A percentile compares a stretch with the other conserved stretches of the same genome.
Conservation (phyloP, 352 stramenopile genomes). For the Pythium rhizo-oryzae region DNA sequence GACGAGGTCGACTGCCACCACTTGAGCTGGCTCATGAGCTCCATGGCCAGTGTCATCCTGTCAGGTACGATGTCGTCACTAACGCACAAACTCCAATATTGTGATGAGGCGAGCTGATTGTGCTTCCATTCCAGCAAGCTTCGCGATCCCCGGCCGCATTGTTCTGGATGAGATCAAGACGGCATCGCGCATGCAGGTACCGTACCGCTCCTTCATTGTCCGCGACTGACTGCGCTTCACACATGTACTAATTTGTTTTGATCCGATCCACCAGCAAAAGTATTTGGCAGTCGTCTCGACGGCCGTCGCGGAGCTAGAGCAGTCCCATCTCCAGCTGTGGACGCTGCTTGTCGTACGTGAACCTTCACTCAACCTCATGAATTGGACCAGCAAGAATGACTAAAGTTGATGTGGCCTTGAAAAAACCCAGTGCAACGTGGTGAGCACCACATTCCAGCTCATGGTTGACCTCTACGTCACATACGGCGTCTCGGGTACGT, state of each 20-base stretch:
- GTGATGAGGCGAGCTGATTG: not conserved
- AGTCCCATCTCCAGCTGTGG: slow-evolving; percentile 74
- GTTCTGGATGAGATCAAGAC: slow-evolving; percentile 68
- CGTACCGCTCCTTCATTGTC: slow-evolving; percentile 1
- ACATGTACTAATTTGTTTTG: too few relatives aligned
- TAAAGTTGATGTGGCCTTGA: too few relatives aligned
- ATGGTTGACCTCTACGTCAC: slow-evolving; percentile 66
- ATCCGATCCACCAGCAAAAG: too few relatives aligned
- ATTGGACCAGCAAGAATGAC: too few relatives aligned
- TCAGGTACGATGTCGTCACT: slow-evolving; percentile 40
- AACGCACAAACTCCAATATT: not conserved
- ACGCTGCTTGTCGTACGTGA: slow-evolving; percentile 58
- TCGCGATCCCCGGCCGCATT: slow-evolving; percentile 57
- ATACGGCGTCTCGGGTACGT: slow-evolving; percentile 44
- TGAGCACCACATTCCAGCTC: slow-evolving; percentile 63
- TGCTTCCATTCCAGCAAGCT: slow-evolving; percentile 41
- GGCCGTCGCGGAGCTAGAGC: slow-evolving; percentile 53
- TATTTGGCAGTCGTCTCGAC: slow-evolving; percentile 35
- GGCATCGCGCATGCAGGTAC: slow-evolving; percentile 54
- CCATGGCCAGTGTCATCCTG: slow-evolving; percentile 54
- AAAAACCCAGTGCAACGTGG: slow-evolving; percentile 72
- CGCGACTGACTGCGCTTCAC: too few relatives aligned
- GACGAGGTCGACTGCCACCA: slow-evolving; percentile 73
- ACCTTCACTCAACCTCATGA: too few relatives aligned
- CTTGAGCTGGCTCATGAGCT: slow-evolving; percentile 73